Percentiles rank a stretch among this genome's conserved stretches.
Evolutionary conservation across 1,139 yeast genomes (phyloP).

Genomic region (Yamadazyma jaroonii): DNA sequence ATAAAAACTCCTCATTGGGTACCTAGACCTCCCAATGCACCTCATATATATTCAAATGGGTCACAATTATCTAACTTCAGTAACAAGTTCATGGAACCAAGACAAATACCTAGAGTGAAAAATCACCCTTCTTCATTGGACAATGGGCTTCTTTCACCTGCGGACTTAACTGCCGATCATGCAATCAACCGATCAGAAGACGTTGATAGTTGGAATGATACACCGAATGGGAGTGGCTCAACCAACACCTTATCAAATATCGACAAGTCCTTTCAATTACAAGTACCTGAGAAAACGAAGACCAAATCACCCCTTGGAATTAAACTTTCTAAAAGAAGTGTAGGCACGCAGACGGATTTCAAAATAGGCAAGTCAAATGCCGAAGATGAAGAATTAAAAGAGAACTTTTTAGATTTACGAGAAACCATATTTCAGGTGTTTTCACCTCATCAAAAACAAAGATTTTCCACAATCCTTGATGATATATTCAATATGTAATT

Average conservation of each 20-base stretch:
- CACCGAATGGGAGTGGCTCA: no score
- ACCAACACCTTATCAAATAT: no score
- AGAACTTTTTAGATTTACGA: constrained; percentile 1
- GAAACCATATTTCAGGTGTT: neutral
- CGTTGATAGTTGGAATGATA: no score
- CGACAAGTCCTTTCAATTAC: neutral
- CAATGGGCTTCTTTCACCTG: no score
- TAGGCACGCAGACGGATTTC: neutral
- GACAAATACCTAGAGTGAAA: neutral
- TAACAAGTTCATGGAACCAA: no score
- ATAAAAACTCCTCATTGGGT: constrained; percentile 4
- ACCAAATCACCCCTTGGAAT: neutral
- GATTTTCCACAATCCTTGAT: constrained; percentile 1
- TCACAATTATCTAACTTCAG: no score
- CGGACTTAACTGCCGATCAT: no score
- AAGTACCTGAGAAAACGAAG: neutral
- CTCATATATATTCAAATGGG: no score
- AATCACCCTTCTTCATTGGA: neutral
- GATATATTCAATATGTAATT: constrained; percentile 1
- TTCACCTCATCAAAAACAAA: neutral
- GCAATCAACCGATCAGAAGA: no score
- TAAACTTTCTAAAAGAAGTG: neutral
- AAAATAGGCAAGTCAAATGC: neutral
- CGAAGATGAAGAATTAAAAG: neutral
- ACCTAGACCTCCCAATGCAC: neutral